Evolutionary conservation across 345 rosid genomes (phyloP), one percentile per base, ranked within the genome.

Genomic region (Brassica carinata): DNA sequence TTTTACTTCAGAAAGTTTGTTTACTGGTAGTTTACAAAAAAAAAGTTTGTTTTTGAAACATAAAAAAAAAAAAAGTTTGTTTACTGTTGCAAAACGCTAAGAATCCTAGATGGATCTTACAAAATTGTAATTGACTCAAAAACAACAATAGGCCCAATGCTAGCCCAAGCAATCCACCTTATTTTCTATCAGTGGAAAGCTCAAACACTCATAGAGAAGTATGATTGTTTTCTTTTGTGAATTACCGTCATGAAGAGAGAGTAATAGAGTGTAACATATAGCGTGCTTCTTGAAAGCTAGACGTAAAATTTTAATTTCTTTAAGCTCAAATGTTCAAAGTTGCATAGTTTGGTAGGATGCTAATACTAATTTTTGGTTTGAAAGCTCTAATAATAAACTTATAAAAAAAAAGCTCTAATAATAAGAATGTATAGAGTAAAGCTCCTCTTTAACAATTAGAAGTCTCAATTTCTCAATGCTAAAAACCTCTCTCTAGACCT

Each of bases 71-170:
- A 23, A 23, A 55, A 15, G 31, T 67, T 26, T 36, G 4, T 9
- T 43, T 18, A 8, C 48, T 40, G 11, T 19, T 29, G 31, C 17
- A 1, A 61, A 63, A 23, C 45, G 40, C 59, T 13, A 10, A 29
- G 19, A 23, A 40, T 15, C 26, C 19, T 26, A 26, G 11, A 69
- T 77, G 7, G 55, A 14, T 11, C 63, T 69, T 45, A 30, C 23
- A 65, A 13, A 45, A 14, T 9, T 63, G 36, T 7, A 55, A 10
- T 51, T n/a, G 11, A 7, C 9, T 53, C 8, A 23, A 58, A 79
- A 78, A 64, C 17, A 36, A 26, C 38, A 51, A 0, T 5, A 43
- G 64, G 69, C 68, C 82, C 51, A 72, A 64, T 2, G 18, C 26
- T 7, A 17, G 5, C 27, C 48, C 73, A 78, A 38, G 27, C 68